Percentiles rank a stretch among this genome's conserved stretches.
These are phyloP conservation scores for Leishmania mexicana DNA, from an alignment of 208 protist genomes.

Conservation along the genomic window DNA sequence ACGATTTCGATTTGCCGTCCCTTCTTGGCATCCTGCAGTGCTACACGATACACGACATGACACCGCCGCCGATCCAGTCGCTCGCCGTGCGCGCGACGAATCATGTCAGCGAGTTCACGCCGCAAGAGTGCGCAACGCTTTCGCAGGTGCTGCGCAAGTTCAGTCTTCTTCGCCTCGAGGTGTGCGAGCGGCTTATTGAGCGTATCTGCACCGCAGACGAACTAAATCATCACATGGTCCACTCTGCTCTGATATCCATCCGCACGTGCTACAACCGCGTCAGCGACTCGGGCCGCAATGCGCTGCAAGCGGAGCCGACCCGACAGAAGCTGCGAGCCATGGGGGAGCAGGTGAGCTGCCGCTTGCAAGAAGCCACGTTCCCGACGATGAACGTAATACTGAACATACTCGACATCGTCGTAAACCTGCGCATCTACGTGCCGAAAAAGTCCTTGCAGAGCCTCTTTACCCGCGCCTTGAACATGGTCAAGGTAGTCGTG, in stretches of 20 bases:
- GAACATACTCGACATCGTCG: conserved; percentile 75
- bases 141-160: conserved; percentile 83
- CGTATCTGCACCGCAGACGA: conserved; percentile 80
- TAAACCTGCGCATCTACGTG: conserved; percentile 90
- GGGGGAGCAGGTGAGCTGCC: conserved; percentile 81
- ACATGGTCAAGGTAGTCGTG: conserved; percentile 75
- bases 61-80: conserved; percentile 65
- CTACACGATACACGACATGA: conserved; percentile 89
- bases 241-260: conserved; percentile 70
- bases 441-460: conserved; percentile 77
- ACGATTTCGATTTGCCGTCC: conserved; percentile 89
- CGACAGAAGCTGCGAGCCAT: conserved; percentile 86
- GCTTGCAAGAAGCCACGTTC: conserved; percentile 82
- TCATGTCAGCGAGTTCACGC: conserved; percentile 83
- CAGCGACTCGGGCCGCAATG: conserved; percentile 81
- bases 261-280: conserved; percentile 72
- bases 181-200: conserved; percentile 85
- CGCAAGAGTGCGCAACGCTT: conserved; percentile 87
- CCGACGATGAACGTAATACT: conserved; percentile 66
- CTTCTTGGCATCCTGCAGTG: conserved; percentile 89
- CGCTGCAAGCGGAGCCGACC: conserved; percentile 84
- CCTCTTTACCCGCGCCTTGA: conserved; percentile 72
- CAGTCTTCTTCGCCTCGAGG: conserved; percentile 75
- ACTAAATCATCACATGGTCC: conserved; percentile 84
- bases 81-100: conserved; percentile 86